A percentile compares a stretch with the other conserved stretches of the same genome.
These are phyloP conservation scores for Plantago coronopus DNA, from an alignment of 305 asterid species.

Conservation along the genomic window DNA sequence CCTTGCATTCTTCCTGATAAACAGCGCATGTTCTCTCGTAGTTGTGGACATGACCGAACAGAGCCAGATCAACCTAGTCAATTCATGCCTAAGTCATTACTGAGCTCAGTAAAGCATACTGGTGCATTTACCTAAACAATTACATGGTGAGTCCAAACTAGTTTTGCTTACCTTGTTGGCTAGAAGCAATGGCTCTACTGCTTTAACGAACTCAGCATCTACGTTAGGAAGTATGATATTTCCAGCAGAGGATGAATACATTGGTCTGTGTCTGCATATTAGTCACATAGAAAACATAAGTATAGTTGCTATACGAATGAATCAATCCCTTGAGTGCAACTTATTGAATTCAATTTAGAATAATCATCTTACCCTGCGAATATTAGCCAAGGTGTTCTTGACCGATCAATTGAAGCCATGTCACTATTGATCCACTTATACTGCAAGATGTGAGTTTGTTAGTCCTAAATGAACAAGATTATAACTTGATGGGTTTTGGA, in stretches of 20 bases:
- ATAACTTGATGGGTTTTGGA: no score
- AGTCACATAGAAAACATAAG: no score
- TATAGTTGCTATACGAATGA: no score
- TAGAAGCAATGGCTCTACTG: slow-evolving; percentile 69
- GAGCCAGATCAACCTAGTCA: slow-evolving; percentile 60
- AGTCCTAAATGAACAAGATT: background rate
- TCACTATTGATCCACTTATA: slow-evolving; percentile 73
- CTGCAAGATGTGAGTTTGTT: slow-evolving; percentile 24
- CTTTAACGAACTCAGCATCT: slow-evolving; percentile 44
- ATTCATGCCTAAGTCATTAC: slow-evolving; percentile 2
- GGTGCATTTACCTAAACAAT: background rate
- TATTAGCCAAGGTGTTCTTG: slow-evolving; percentile 77
- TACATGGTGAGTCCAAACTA: background rate
- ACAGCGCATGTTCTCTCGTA: slow-evolving; percentile 83
- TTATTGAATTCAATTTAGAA: background rate
- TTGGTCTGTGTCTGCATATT: slow-evolving; percentile 67
- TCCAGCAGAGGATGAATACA: slow-evolving; percentile 52
- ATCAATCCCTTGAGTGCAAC: no score
- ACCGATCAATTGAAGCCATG: slow-evolving; percentile 63
- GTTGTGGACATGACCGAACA: slow-evolving; percentile 88
- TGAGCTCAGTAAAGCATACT: background rate
- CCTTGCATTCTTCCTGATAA: slow-evolving; percentile 49
- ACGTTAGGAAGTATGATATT: slow-evolving; percentile 28
- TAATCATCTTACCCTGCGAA: slow-evolving; percentile 54
- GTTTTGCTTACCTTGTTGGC: slow-evolving; percentile 43